A percentile compares a stretch with the other conserved stretches of the same genome.
These are phyloP conservation scores for Fusarium pseudonygamai DNA, from an alignment of 2,329 filamentous ascomycete genomes.

Conservation along the genomic window DNA sequence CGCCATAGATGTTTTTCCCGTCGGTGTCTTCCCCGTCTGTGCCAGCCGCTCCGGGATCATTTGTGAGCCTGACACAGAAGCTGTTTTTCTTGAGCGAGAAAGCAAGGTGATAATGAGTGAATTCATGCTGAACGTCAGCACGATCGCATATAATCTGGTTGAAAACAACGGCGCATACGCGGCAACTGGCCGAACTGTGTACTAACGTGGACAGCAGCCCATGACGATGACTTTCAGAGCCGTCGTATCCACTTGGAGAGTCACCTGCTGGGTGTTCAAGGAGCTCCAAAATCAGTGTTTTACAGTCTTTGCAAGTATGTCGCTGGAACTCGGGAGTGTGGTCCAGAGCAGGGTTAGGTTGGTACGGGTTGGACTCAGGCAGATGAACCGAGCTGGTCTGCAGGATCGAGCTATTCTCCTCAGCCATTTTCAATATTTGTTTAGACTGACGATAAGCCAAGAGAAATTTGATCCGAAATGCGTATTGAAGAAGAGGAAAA, in stretches of 20 bases:
- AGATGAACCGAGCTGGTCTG: neutral
- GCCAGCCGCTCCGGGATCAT: fast-evolving
- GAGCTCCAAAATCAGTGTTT: neutral
- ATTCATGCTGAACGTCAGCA: neutral
- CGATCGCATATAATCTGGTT: neutral
- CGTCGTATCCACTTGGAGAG: neutral
- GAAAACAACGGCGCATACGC: neutral
- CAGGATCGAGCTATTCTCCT: neutral
- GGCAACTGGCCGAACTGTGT: neutral
- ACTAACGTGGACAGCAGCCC: neutral
- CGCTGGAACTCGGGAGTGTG: neutral
- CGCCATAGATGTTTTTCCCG: neutral
- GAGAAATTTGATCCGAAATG: neutral
- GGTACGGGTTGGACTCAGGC: fast-evolving
- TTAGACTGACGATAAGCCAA: neutral
- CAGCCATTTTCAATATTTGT: neutral
- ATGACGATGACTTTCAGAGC: fast-evolving
- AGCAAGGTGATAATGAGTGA: neutral
- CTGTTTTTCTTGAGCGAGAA: fast-evolving
- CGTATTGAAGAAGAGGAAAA: too few species aligned
- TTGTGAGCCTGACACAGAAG: neutral
- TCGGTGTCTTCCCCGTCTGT: too few species aligned
- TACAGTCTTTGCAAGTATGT: neutral
- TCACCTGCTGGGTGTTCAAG: fast-evolving
- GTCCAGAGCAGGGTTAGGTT: neutral